A percentile compares a stretch with the other conserved stretches of the same genome.
Evolutionary conservation across 352 stramenopile species (phyloP).

Genomic region (Globisporangium rhizosaccharum): DNA sequence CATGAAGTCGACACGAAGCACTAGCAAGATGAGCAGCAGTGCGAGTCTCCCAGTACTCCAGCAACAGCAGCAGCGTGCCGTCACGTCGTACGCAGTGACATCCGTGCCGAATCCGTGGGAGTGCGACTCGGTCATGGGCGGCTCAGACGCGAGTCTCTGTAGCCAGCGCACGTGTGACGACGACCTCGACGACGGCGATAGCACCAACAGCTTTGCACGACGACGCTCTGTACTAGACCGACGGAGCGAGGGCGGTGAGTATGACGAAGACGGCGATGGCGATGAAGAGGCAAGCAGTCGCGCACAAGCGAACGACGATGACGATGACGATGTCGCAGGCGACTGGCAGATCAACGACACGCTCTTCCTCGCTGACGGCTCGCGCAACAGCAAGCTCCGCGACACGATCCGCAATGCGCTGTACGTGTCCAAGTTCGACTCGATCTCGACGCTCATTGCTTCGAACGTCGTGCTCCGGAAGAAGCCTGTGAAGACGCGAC

Average conservation of each 20-base stretch:
- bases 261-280: conserved; percentile 13
- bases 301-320: conserved; percentile 8
- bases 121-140: conserved; percentile 47
- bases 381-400: conserved; percentile 79
- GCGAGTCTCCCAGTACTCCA: conserved; percentile 25
- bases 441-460: conserved; percentile 80
- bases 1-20: conserved; percentile 1
- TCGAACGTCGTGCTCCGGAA: conserved; percentile 65
- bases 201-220: conserved; percentile 3
- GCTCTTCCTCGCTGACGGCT: conserved; percentile 85
- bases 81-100: conserved; percentile 14
- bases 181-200: conserved; percentile 6
- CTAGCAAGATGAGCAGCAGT: not conserved
- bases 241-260: conserved; percentile 10
- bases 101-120: conserved; percentile 46
- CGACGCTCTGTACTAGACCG: conserved; percentile 10
- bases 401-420: conserved; percentile 78
- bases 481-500: conserved; percentile 24
- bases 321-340: conserved; percentile 12
- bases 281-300: conserved; percentile 11
- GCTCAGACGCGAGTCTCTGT: conserved; percentile 36
- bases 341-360: conserved; percentile 74
- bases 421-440: conserved; percentile 88
- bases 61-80: not conserved
- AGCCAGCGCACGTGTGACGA: conserved; percentile 37